A percentile compares a stretch with the other conserved stretches of the same genome.
These are phyloP conservation scores for Penicillium ochrochloron DNA, from an alignment of 495 filamentous ascomycete species.

Conservation along the genomic window DNA sequence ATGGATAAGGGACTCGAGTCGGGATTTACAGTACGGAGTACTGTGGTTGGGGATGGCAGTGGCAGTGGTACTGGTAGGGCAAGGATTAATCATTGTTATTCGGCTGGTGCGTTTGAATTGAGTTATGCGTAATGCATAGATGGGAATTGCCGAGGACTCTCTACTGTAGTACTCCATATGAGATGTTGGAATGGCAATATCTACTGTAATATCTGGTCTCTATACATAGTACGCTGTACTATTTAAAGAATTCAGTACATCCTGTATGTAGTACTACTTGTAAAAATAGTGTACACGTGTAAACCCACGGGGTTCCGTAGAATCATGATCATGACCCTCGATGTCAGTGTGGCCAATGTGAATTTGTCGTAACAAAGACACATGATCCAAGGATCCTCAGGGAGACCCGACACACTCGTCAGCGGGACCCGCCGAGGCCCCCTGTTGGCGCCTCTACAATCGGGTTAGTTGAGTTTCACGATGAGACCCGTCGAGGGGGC, in stretches of 20 bases:
- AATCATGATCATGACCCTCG: background rate
- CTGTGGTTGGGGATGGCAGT: background rate
- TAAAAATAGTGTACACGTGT: background rate
- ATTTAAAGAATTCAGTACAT: background rate
- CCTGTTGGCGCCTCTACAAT: slow-evolving; percentile 8
- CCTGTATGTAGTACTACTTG: too few relatives aligned
- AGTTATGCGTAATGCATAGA: background rate
- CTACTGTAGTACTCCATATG: too few relatives aligned
- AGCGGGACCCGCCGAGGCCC: slow-evolving; percentile 25
- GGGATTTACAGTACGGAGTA: background rate
- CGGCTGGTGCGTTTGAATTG: too few relatives aligned
- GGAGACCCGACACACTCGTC: slow-evolving; percentile 22
- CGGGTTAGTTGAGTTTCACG: slow-evolving; percentile 32
- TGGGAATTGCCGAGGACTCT: background rate
- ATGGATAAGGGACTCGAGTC: background rate
- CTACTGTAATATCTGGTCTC: background rate
- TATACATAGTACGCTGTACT: background rate
- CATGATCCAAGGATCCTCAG: slow-evolving; percentile 7
- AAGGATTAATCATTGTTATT: background rate
- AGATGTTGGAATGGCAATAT: background rate
- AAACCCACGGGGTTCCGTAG: background rate
- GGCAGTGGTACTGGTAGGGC: background rate
- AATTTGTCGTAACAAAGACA: background rate
- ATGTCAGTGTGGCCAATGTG: slow-evolving; percentile 1
- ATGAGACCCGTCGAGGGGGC: slow-evolving; percentile 24